Evolutionary conservation across 805 yeast species (phyloP).

Genomic region (Teunomyces kruisii): DNA sequence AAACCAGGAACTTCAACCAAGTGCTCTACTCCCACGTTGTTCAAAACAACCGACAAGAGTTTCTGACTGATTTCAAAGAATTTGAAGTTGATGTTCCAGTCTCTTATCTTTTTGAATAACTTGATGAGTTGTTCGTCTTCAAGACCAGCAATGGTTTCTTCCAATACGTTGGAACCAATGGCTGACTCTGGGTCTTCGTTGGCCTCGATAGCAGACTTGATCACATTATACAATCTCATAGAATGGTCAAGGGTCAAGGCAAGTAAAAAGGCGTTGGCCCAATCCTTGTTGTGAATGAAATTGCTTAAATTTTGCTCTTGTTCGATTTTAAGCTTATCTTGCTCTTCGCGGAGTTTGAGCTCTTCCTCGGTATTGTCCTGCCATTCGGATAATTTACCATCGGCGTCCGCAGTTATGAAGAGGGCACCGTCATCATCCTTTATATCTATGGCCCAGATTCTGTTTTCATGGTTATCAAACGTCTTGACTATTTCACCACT

Average conservation of each 20-base stretch:
- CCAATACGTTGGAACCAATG: conserved; percentile 61
- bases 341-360: conserved; percentile 49
- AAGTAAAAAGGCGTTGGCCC: conserved; percentile 84
- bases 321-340: conserved; percentile 62
- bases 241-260: conserved; percentile 91
- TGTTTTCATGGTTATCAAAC: conserved; percentile 85
- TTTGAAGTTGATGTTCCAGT: conserved; percentile 91
- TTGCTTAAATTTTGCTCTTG: conserved; percentile 87
- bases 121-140: conserved; percentile 57
- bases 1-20: conserved; percentile 67
- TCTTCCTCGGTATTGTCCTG: conserved; percentile 80
- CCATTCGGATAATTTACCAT: conserved; percentile 90
- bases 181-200: conserved; percentile 48
- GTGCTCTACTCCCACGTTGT: conserved; percentile 51
- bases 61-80: conserved; percentile 81
- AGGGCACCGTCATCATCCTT: conserved; percentile 66
- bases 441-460: conserved; percentile 87
- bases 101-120: conserved; percentile 75
- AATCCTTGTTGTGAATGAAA: conserved; percentile 66
- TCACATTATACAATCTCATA: conserved; percentile 77
- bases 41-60: conserved; percentile 63
- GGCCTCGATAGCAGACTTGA: conserved; percentile 59
- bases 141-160: conserved; percentile 57
- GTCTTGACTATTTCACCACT: conserved; percentile 78
- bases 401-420: conserved; percentile 89